Evolutionary conservation across 768 basidiomycete genomes (phyloP), one percentile per base, ranked within the genome.

Genomic region (Boletellus ananas): DNA sequence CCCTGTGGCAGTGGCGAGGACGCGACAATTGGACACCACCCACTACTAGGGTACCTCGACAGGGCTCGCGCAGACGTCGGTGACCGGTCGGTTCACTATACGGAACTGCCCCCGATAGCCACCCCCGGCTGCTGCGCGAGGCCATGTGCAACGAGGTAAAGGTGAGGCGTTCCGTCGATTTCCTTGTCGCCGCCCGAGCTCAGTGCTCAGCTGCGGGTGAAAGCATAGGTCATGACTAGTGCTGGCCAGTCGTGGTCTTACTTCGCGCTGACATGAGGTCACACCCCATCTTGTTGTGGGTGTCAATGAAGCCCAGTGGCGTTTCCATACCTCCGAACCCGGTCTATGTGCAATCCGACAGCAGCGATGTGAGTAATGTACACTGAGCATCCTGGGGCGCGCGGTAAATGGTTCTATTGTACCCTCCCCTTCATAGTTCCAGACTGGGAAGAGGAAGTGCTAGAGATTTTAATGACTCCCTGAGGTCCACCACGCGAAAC

Each of bases 401-500:
- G 18, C 20, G 23, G 38, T 17, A 35, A n/a, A 44, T 8, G 27
- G 27, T n/a, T 33, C 38, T 45, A 44, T 38, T 42, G 36, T 36
- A 35, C 53, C 43, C 51, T 59, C 47, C 59, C 58, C 33, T 36
- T 59, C 52, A 51, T 37, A 40, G 58, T 65, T 33, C 55, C 63
- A 47, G 60, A 59, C 54, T 57, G 66, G 36, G 67, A 64, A 55
- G 56, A 60, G 29, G 56, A 57, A 37, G 67, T 51, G 21, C 53
- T 64, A 17, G 59, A 52, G 23, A 47, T 68, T 56, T 58, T 57
- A 17, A 39, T 21, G n/a, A 56, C 35, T 13, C 43, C 53, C 35
- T 50, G 62, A n/a, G 50, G 25, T 10, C 39, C 51, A 16, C 54
- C 50, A 14, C 52, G 50, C 35, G 21, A 10, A 34, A 33, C 34